phyloP scores from a whole-genome alignment of 441 rosid genomes.

The Gossypium schwendimanii region DNA sequence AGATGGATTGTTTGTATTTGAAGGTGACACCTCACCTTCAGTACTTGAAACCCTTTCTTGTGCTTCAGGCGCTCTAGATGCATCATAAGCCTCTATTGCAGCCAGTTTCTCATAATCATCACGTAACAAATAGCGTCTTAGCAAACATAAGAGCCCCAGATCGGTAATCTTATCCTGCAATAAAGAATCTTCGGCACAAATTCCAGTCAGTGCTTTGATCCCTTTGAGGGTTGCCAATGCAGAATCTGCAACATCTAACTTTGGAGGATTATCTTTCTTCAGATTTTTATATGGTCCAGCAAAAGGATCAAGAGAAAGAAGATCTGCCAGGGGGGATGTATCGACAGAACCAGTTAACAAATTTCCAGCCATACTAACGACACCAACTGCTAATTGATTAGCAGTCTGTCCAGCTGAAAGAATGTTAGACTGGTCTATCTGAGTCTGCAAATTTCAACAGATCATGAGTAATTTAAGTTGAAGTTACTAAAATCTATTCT shows the following conservation, averaged over 20 bases:
- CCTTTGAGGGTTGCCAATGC: constrained; percentile 85
- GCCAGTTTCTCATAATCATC: constrained; percentile 95
- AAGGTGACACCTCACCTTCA: constrained; percentile 36
- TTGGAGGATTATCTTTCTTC: constrained; percentile 58
- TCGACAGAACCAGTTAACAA: constrained; percentile 52
- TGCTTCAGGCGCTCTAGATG: constrained; percentile 64
- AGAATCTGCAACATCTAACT: constrained; percentile 74
- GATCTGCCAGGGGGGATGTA: constrained; percentile 65
- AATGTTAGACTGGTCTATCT: constrained; percentile 71
- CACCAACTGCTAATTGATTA: constrained; percentile 71
- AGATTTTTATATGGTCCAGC: constrained; percentile 50
- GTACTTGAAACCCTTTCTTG: constrained; percentile 40
- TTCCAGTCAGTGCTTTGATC: constrained; percentile 74
- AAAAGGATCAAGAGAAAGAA: constrained; percentile 85
- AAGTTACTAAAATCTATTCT: constrained; percentile 14
- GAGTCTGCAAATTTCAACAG: constrained; percentile 44
- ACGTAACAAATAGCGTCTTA: constrained; percentile 66
- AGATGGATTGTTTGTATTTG: constrained; percentile 41
- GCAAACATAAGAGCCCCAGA: constrained; percentile 71
- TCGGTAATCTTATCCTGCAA: constrained; percentile 64
- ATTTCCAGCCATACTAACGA: constrained; percentile 68
- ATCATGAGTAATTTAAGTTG: background rate
- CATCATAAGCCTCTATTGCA: constrained; percentile 87
- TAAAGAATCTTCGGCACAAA: constrained; percentile 60
- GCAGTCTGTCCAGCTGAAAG: constrained; percentile 56